Base-by-base conservation (phyloP, 169 alveolate genomes). In the Eimeria zaria region DNA sequence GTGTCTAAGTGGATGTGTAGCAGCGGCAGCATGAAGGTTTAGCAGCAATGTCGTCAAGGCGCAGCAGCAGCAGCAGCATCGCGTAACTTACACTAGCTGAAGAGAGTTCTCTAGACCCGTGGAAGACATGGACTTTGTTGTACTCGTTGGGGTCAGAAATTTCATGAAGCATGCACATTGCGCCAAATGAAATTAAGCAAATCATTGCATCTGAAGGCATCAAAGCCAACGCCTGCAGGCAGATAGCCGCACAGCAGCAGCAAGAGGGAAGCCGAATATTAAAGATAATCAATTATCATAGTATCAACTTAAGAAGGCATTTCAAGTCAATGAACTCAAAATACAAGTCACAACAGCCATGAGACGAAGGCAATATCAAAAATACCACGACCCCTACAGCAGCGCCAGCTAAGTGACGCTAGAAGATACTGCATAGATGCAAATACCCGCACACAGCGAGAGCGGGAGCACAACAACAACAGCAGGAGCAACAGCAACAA, bases 121-220 rank as follows among this genome's bases (percentile, higher is more conserved):
- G 98, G 95, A 99, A 99, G 39, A 99, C 99, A 95, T 99, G 99
- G 39, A 99, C 98, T 97, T 99, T 99, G 58, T 99, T 99, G 95
- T 33, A 67, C 36, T 96, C 97, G 12, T 98, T 48, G 48, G 95
- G 95, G 22, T 91, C 96, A 11, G 76, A 84, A 62, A 99, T 98
- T 97, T 99, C 99, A 97, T 99, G 99, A 16, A 99, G 99, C 96
- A 99, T 98, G 88, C 99, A 98, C 98, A 99, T 99, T 46, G 99
- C 98, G 2, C 99, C 99, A 97, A 97, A 99, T 1, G 99, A 99
- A 33, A 99, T 99, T 44, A 99, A 97, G 24, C 99, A 99, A 39
- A 99, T 99, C 81, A 98, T 97, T 69, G 99, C 98, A 80, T 98
- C 99, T 36, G 98, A 98, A 27, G 99, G 99, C 98, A 99, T 97